A percentile compares a stretch with the other conserved stretches of the same genome.
These are phyloP conservation scores for Westerdykella aurantiaca DNA, from an alignment of 2,329 filamentous ascomycete species.

Conservation along the genomic window DNA sequence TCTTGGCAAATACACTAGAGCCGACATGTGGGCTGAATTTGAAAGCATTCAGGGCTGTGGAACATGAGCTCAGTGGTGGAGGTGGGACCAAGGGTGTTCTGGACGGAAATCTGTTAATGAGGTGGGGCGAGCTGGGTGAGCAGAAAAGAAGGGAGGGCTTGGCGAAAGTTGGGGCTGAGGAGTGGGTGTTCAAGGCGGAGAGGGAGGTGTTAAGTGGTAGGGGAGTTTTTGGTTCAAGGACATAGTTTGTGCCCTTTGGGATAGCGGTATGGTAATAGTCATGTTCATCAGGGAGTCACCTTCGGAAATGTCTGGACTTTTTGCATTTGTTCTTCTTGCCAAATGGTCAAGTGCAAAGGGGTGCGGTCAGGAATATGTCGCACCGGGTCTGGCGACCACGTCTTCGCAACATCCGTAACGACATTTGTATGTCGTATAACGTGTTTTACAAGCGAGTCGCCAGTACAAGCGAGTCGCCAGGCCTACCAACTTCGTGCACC, in stretches of 20 bases:
- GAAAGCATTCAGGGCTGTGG: slow-evolving; percentile 63
- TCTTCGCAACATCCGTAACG: too few species aligned
- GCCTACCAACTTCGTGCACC: too few species aligned
- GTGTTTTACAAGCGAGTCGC: too few species aligned
- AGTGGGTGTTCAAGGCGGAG: slow-evolving; percentile 64
- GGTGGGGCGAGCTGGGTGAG: slow-evolving; percentile 71
- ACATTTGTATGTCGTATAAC: too few species aligned
- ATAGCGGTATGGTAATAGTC: background rate
- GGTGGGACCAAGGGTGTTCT: slow-evolving; percentile 60
- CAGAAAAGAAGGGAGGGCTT: slow-evolving; percentile 68
- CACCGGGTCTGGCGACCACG: too few species aligned
- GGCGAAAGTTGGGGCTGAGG: slow-evolving; percentile 62
- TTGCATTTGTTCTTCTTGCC: too few species aligned
- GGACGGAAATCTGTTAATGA: slow-evolving; percentile 67
- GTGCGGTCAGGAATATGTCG: too few species aligned
- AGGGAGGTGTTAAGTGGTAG: slow-evolving; percentile 60
- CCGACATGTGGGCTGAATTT: slow-evolving; percentile 78
- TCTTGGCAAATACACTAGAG: slow-evolving; percentile 69
- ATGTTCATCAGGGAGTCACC: too few species aligned
- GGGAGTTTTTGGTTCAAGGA: slow-evolving; percentile 46
- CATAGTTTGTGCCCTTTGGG: background rate
- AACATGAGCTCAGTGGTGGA: slow-evolving; percentile 37
- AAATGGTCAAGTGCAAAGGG: too few species aligned
- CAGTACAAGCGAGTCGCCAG: too few species aligned
- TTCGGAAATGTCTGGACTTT: too few species aligned